A percentile compares a stretch with the other conserved stretches of the same genome.
phyloP scores from a whole-genome alignment of 2,329 filamentous ascomycete species.

The Westerdykella aurantiaca region DNA sequence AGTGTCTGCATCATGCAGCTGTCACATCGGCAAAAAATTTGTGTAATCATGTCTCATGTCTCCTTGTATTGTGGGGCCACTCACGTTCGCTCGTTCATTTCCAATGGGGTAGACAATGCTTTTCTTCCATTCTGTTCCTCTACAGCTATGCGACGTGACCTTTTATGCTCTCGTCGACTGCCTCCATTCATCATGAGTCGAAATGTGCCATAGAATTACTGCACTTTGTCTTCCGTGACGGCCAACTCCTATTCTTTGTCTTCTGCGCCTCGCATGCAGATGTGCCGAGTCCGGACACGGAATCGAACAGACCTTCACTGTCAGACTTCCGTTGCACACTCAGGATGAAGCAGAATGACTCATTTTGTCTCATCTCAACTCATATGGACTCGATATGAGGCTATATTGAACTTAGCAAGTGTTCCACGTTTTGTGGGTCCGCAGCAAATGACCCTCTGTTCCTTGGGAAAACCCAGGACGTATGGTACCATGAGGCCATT shows the following conservation, averaged over 20 bases:
- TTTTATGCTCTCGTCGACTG: background rate
- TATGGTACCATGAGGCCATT: no score
- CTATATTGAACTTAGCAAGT: no score
- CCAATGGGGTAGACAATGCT: background rate
- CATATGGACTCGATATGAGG: background rate
- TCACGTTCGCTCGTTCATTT: background rate
- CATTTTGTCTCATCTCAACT: background rate
- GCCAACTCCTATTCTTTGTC: background rate
- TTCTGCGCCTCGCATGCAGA: background rate
- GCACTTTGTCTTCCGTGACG: no score
- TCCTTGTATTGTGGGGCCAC: background rate
- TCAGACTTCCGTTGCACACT: no score
- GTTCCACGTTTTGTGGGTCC: no score
- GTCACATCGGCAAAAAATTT: slow-evolving; percentile 2
- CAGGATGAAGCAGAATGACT: background rate
- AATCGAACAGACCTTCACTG: no score
- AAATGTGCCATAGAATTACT: background rate
- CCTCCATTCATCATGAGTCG: background rate
- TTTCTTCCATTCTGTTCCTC: background rate
- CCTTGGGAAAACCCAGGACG: no score
- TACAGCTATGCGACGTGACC: background rate
- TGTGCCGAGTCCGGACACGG: no score
- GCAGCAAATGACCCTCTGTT: no score
- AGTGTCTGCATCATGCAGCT: background rate
- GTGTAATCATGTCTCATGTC: background rate